Conservation (phyloP, 2,329 filamentous ascomycete genomes). For the Fusarium coffeatum region DNA sequence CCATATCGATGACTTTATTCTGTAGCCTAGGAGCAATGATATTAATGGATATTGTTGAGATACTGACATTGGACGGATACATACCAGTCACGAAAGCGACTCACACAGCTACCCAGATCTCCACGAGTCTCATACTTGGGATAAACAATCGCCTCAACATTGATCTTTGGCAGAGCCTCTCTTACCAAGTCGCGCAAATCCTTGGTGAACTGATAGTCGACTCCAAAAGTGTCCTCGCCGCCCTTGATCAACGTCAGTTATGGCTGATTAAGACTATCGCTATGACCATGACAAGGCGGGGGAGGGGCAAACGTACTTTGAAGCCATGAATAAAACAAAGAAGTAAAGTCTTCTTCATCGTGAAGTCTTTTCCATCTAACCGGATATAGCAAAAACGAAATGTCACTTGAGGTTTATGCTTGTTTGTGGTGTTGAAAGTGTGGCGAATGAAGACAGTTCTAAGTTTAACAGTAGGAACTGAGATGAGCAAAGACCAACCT, state of each 20-base stretch:
- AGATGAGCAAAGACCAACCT: conserved; percentile 6
- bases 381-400: not conserved
- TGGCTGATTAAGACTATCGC: not conserved
- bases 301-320: conserved; percentile 65
- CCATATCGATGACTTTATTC: conserved; percentile 92
- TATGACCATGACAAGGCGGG: conserved; percentile 9
- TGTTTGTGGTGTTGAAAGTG: conserved; percentile 1
- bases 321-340: conserved; percentile 91
- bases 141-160: conserved; percentile 77
- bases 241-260: conserved; percentile 62
- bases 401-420: not conserved
- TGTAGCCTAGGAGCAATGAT: conserved; percentile 70
- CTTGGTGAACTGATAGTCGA: conserved; percentile 73
- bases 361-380: conserved; percentile 29
- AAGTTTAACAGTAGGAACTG: not conserved
- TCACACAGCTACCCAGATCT: conserved; percentile 77
- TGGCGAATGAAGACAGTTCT: conserved; percentile 24
- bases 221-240: conserved; percentile 80
- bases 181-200: conserved; percentile 74
- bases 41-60: conserved; percentile 2
- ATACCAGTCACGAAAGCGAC: conserved; percentile 80
- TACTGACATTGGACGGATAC: conserved; percentile 31
- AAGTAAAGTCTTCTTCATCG: conserved; percentile 78
- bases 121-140: conserved; percentile 86
- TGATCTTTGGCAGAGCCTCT: conserved; percentile 74